Evolutionary conservation across 2,329 filamentous ascomycete species (phyloP).

Genomic region (Hypoxylon rubiginosum): DNA sequence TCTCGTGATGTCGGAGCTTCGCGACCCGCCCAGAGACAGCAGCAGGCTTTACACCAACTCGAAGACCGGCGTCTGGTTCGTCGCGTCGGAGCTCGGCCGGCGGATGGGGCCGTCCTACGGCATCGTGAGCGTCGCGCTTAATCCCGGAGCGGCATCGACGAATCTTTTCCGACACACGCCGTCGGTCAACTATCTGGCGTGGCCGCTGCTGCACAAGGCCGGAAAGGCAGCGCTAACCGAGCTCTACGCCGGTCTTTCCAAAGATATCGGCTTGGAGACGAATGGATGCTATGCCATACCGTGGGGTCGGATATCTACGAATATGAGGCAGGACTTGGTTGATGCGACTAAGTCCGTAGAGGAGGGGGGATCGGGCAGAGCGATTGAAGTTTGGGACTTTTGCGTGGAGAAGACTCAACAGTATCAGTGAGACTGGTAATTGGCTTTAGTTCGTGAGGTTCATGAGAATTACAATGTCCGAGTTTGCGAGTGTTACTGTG

Average conservation of each 20-base stretch:
- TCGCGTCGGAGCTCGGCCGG: slow-evolving; percentile 36
- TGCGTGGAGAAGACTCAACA: slow-evolving; percentile 13
- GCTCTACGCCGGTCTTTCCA: slow-evolving; percentile 35
- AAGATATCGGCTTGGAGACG: slow-evolving; percentile 14
- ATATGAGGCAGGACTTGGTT: slow-evolving; percentile 26
- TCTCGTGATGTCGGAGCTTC: slow-evolving; percentile 39
- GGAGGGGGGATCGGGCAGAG: slow-evolving; percentile 29
- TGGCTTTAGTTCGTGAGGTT: background rate
- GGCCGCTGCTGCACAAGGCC: slow-evolving; percentile 37
- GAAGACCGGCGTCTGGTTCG: slow-evolving; percentile 42
- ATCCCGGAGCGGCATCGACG: background rate
- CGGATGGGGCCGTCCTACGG: slow-evolving; percentile 7
- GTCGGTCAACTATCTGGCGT: slow-evolving; percentile 37
- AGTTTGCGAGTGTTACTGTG: too few relatives aligned
- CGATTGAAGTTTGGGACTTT: slow-evolving; percentile 36
- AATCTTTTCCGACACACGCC: slow-evolving; percentile 44
- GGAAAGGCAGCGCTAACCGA: slow-evolving; percentile 34
- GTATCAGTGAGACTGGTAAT: too few relatives aligned
- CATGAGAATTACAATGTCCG: too few relatives aligned
- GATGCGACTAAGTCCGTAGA: slow-evolving; percentile 14
- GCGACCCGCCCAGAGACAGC: slow-evolving; percentile 30
- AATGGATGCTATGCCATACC: slow-evolving; percentile 22
- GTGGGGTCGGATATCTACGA: slow-evolving; percentile 15
- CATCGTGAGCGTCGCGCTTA: slow-evolving; percentile 22
- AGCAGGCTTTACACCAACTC: slow-evolving; percentile 39